These are phyloP conservation scores for Penicillium sp. DNA, from an alignment of 2,329 filamentous ascomycete genomes.

Conservation along the genomic window DNA sequence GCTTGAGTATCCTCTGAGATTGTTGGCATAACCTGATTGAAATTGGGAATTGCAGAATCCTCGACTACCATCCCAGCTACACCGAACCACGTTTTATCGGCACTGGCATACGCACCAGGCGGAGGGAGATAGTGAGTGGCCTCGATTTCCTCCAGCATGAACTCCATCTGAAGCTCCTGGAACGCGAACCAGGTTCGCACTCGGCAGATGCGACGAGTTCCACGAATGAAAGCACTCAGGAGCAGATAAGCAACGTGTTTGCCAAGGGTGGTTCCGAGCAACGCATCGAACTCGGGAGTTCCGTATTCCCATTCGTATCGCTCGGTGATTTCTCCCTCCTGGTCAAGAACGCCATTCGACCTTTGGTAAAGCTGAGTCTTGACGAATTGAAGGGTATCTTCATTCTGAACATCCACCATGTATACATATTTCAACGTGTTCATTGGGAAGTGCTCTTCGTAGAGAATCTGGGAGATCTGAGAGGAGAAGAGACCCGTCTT, in stretches of 20 bases:
- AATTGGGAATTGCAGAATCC: no score
- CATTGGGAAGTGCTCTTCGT: not conserved
- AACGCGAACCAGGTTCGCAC: not conserved
- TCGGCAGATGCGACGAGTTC: conserved; percentile 2
- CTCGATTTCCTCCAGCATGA: not conserved
- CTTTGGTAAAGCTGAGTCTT: not conserved
- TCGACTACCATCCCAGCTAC: no score
- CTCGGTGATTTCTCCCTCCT: not conserved
- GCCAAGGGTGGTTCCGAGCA: conserved; percentile 8
- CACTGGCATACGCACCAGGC: no score
- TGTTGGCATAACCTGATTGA: no score
- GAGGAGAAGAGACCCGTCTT: not conserved
- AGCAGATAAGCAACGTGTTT: conserved; percentile 1
- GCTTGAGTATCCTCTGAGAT: no score
- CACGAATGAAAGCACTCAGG: conserved; percentile 3
- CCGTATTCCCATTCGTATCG: conserved; percentile 1
- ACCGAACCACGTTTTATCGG: no score
- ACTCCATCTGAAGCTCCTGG: not conserved
- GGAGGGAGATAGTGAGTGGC: no score
- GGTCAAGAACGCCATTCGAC: not conserved
- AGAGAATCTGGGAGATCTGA: not conserved
- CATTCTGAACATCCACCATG: not conserved
- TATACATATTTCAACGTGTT: not conserved
- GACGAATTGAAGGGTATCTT: not conserved
- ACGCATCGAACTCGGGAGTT: conserved; percentile 1